Percentiles rank a stretch among this genome's conserved stretches.
Conservation (phyloP, 2,329 filamentous ascomycete genomes). For the Chaetomiaceae sp. region DNA sequence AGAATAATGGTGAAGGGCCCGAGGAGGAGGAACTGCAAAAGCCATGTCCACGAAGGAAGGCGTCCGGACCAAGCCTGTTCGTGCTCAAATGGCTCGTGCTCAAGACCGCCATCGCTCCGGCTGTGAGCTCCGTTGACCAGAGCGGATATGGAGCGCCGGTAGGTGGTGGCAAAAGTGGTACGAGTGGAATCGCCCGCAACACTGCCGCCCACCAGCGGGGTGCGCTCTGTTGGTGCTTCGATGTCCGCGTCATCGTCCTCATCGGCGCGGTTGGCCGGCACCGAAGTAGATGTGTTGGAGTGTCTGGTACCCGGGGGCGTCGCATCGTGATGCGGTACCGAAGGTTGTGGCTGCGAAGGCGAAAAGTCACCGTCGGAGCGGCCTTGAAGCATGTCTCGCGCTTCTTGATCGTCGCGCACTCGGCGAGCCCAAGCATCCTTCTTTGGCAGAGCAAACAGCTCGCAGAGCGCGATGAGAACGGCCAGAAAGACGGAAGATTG, state of each 20-base stretch:
- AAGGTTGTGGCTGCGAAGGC: conserved; percentile 12
- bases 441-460: conserved; percentile 68
- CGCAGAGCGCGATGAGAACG: conserved; percentile 67
- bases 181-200: conserved; percentile 30
- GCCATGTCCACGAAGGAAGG: conserved; percentile 79
- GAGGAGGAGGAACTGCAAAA: conserved; percentile 75
- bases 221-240: conserved; percentile 44
- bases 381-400: conserved; percentile 31
- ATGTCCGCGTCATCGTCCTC: conserved; percentile 32
- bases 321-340: conserved; percentile 13
- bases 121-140: conserved; percentile 23
- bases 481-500: conserved; percentile 70
- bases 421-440: conserved; percentile 64
- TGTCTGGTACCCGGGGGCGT: conserved; percentile 13
- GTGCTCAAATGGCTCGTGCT: conserved; percentile 48
- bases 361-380: conserved; percentile 4
- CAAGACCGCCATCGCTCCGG: conserved; percentile 20
- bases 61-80: conserved; percentile 83
- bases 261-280: conserved; percentile 21
- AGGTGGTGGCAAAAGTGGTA: conserved; percentile 50
- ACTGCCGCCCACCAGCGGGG: conserved; percentile 39
- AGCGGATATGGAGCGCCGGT: conserved; percentile 43
- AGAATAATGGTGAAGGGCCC: conserved; percentile 73
- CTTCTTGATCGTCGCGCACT: conserved; percentile 45
- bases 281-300: conserved; percentile 11